phyloP scores from a whole-genome alignment of 2,329 filamentous ascomycete species.

The Cordyceps cicadae region DNA sequence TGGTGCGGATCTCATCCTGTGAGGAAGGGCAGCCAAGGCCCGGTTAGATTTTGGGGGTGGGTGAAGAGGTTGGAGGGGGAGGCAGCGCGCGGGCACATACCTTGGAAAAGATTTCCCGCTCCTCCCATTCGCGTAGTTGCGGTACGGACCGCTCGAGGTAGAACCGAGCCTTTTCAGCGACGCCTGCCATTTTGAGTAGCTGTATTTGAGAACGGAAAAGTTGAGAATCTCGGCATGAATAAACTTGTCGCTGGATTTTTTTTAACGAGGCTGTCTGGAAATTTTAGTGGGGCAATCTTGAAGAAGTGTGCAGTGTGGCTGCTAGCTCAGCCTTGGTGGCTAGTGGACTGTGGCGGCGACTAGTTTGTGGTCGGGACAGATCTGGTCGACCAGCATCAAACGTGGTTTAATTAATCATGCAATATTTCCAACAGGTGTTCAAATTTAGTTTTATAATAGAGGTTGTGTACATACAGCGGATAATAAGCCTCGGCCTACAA shows the following conservation, averaged over 20 bases:
- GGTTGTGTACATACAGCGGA: too few species aligned
- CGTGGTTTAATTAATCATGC: too few species aligned
- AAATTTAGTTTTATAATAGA: too few species aligned
- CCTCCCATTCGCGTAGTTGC: constrained; percentile 84
- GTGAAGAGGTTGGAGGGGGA: not conserved
- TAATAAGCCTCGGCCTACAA: too few species aligned
- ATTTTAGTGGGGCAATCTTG: constrained; percentile 18
- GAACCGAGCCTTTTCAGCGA: constrained; percentile 90
- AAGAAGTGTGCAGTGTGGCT: not conserved
- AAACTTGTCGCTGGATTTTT: constrained; percentile 13
- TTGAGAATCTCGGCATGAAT: not conserved
- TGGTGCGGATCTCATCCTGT: constrained; percentile 80
- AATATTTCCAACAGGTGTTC: too few species aligned
- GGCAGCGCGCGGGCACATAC: constrained; percentile 31
- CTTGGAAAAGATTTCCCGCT: constrained; percentile 82
- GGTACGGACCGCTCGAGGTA: constrained; percentile 88
- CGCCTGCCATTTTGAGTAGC: constrained; percentile 56
- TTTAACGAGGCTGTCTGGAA: constrained; percentile 18
- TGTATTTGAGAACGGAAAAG: not conserved
- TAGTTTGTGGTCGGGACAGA: too few species aligned
- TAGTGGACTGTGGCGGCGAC: not conserved
- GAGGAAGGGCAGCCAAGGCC: not conserved
- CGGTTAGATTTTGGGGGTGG: not conserved
- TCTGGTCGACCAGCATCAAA: too few species aligned
- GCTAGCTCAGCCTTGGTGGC: constrained; percentile 14